phyloP scores from a whole-genome alignment of 345 rosid species.

The Excoecaria cochinchinensis region DNA sequence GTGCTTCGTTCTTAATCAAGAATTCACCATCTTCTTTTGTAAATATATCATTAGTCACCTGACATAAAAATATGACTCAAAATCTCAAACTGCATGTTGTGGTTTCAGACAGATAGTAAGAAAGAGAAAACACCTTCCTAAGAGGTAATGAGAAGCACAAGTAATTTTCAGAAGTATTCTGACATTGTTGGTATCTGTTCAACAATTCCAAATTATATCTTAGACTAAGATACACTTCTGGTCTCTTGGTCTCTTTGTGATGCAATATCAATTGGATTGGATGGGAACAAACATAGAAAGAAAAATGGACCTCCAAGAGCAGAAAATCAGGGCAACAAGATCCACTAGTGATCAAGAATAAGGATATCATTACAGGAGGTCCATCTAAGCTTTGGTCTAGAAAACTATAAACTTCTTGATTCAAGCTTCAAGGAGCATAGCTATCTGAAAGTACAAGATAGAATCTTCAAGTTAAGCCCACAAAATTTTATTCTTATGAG shows the following conservation, averaged over 20 bases:
- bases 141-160: neutral
- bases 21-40: slow-evolving; percentile 97
- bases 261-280: neutral
- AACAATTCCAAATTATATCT: neutral
- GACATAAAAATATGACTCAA: slow-evolving; percentile 12
- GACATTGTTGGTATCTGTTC: neutral
- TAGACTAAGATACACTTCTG: neutral
- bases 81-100: neutral
- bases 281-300: neutral
- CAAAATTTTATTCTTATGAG: neutral
- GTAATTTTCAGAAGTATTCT: neutral
- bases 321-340: neutral
- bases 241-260: neutral
- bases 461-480: neutral
- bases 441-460: neutral
- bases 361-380: neutral
- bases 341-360: neutral
- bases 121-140: neutral
- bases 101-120: neutral
- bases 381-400: neutral
- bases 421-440: neutral
- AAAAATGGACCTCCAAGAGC: neutral
- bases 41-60: slow-evolving; percentile 99
- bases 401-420: neutral
- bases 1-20: slow-evolving; percentile 86